These are phyloP conservation scores for Tephrocybe rancida DNA, from an alignment of 768 basidiomycete genomes.

Conservation along the genomic window DNA sequence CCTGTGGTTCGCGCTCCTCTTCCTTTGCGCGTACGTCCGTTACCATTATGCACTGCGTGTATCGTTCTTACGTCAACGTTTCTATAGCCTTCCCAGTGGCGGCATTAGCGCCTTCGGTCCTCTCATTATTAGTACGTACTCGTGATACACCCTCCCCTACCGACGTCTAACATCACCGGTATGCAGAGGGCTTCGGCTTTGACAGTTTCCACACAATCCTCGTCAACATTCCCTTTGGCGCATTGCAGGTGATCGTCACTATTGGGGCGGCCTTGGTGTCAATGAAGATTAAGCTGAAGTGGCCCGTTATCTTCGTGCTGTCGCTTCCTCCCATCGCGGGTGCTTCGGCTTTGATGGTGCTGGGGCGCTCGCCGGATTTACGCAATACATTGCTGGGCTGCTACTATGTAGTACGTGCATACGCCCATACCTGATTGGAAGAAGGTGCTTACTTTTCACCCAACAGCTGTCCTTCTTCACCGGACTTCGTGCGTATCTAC, in stretches of 20 bases:
- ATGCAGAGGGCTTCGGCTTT: slow-evolving; percentile 41
- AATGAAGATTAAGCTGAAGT: slow-evolving; percentile 39
- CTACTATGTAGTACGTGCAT: slow-evolving; percentile 38
- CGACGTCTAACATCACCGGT: neutral
- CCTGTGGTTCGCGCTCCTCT: slow-evolving; percentile 42
- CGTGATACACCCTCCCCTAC: neutral
- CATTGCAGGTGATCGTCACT: slow-evolving; percentile 41
- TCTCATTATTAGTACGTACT: slow-evolving; percentile 37
- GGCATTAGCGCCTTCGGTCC: slow-evolving; percentile 47
- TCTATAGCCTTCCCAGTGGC: slow-evolving; percentile 34
- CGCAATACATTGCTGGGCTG: slow-evolving; percentile 34
- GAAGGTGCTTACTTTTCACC: neutral
- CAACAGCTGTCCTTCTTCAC: slow-evolving; percentile 36
- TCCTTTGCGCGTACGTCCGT: slow-evolving; percentile 38
- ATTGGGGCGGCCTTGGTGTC: slow-evolving; percentile 36
- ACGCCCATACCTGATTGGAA: neutral
- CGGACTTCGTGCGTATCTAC: slow-evolving; percentile 27
- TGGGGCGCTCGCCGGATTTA: slow-evolving; percentile 32
- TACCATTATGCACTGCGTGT: neutral
- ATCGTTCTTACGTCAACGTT: slow-evolving; percentile 5
- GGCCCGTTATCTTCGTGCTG: slow-evolving; percentile 37
- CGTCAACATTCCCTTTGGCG: slow-evolving; percentile 51
- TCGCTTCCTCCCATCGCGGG: slow-evolving; percentile 42
- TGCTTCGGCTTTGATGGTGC: slow-evolving; percentile 31
- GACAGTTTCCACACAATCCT: slow-evolving; percentile 42